phyloP scores from a whole-genome alignment of 805 yeast species.

The Myxozyma sirexii region DNA sequence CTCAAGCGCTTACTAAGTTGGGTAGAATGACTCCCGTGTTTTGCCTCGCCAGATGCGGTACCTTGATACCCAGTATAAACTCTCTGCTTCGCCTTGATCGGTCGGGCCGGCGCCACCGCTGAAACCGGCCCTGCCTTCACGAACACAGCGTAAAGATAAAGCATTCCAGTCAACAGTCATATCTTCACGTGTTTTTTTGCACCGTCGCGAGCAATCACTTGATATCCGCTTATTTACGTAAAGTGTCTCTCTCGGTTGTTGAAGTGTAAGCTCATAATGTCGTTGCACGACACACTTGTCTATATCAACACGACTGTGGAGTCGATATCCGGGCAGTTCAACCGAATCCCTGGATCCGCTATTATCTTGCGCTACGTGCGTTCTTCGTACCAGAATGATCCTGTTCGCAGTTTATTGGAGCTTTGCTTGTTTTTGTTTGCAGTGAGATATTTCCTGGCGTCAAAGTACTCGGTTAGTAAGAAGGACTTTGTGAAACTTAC shows the following conservation, averaged over 20 bases:
- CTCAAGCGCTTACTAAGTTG: not conserved
- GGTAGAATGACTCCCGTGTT: not conserved
- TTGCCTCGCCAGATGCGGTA: no score
- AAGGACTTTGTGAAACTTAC: constrained; percentile 60
- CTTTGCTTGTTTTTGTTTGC: constrained; percentile 77
- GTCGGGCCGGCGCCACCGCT: no score
- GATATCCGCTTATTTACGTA: no score
- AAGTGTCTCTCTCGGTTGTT: not conserved
- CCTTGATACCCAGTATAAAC: no score
- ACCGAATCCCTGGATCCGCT: constrained; percentile 46
- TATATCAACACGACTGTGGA: constrained; percentile 32
- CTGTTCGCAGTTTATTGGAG: constrained; percentile 84
- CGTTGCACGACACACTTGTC: constrained; percentile 31
- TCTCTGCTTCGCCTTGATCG: no score
- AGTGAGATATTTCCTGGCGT: constrained; percentile 75
- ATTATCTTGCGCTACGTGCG: constrained; percentile 62
- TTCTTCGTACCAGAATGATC: constrained; percentile 91
- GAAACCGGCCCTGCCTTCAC: no score
- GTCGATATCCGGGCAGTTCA: constrained; percentile 29
- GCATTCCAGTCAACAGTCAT: no score
- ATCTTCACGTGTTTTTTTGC: not conserved
- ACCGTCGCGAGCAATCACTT: no score
- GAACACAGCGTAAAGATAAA: no score
- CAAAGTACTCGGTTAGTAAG: constrained; percentile 74
- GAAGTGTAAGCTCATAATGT: constrained; percentile 6